Base-by-base conservation (phyloP, 805 yeast genomes). In the Saccharomycopsis synnaedendra region DNA sequence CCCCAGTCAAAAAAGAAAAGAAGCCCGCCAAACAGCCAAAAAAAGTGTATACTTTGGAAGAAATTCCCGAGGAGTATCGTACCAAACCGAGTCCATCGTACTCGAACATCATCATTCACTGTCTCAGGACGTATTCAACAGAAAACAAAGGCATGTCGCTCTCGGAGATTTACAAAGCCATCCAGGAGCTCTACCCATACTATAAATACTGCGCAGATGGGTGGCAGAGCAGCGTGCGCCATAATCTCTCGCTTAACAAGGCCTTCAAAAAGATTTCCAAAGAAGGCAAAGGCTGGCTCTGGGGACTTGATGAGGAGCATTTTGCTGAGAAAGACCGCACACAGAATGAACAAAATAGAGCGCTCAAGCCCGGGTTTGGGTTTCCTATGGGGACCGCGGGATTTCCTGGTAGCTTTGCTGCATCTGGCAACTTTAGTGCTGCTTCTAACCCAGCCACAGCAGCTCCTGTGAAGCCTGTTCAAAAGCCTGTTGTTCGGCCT, bases 161-260 rank as follows among this genome's bases (percentile, higher is more conserved):
- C 39, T 79, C 88, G 0, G 97, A 89, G 54, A 86, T 93, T 42
- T 83, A 87, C 63, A 83, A 82, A 46, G 85, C 87, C 1, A 88
- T 93, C 43, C 84, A 85, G 62, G 94, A 85, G 41, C 63, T 85
- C 8, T 90, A 83, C 64, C 97, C 97, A 3, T 93, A 85, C 66
- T 93, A 86, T 65, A 76, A 81, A 57, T 90, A 86, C 64, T 89
- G 97, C 58, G 90, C 95, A 0, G 95, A 88, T 62, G 97, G 97
- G 3, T 93, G 98, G 98, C 98, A 93, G 66, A 82, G 93, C 66
- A 88, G 96, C 5, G 90, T 93, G 56, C 80, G 98, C 57, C 98
- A 93, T 65, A 93, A 93, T 62, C 68, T 93, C 47, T 88, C 97
- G 2, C 70, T 93, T 55, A 88, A 88, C 64, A 87, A 86, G 64